A percentile compares a stretch with the other conserved stretches of the same genome.
phyloP scores from a whole-genome alignment of 257 asterid species.

The Nicotiana noctiflora region DNA sequence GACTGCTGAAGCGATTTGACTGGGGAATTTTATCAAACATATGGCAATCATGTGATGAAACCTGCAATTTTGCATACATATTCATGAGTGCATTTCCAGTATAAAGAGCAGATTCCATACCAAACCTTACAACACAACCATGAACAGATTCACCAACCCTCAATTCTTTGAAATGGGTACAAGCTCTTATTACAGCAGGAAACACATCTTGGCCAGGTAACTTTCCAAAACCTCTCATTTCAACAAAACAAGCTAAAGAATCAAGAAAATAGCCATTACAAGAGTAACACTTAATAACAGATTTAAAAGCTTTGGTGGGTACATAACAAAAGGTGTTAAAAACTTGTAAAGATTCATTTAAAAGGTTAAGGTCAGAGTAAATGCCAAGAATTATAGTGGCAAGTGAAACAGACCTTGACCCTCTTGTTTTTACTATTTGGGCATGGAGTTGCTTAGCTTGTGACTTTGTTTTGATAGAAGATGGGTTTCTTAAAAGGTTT shows the following conservation, averaged over 20 bases:
- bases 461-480: conserved; percentile 47
- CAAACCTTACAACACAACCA: conserved; percentile 58
- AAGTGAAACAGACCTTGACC: conserved; percentile 15
- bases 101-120: conserved; percentile 57
- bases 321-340: conserved; percentile 35
- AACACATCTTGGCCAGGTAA: conserved; percentile 65
- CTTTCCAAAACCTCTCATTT: conserved; percentile 61
- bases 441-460: conserved; percentile 86
- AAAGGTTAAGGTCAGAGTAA: conserved; percentile 62
- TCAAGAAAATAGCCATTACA: conserved; percentile 43
- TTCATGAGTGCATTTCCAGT: conserved; percentile 92
- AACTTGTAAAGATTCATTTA: conserved; percentile 43
- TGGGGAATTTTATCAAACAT: conserved; percentile 48
- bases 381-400: conserved; percentile 44
- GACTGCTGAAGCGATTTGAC: not conserved
- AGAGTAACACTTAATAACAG: conserved; percentile 68
- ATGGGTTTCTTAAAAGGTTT: conserved; percentile 32
- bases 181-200: conserved; percentile 72
- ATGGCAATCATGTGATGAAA: conserved; percentile 8
- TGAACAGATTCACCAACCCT: conserved; percentile 70
- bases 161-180: conserved; percentile 52
- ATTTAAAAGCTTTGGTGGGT: conserved; percentile 69
- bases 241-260: conserved; percentile 46
- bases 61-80: conserved; percentile 74
- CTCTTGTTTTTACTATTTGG: conserved; percentile 45